These are phyloP conservation scores for Martiniozyma asiatica DNA, from an alignment of 1,139 yeast genomes.

Conservation along the genomic window DNA sequence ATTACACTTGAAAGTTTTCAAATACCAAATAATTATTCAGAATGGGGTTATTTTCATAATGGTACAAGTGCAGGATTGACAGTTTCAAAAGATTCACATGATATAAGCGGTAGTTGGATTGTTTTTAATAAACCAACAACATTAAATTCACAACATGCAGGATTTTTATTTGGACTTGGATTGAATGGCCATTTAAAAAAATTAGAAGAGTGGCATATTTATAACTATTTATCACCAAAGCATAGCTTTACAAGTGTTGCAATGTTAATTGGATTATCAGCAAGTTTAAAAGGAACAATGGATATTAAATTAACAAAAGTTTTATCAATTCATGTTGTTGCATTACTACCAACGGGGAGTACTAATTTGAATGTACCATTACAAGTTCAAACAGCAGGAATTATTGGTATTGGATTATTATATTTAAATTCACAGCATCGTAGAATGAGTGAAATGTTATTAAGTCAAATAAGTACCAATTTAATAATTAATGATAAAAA, in stretches of 20 bases:
- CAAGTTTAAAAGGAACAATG: slow-evolving; percentile 75
- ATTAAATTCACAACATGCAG: slow-evolving; percentile 80
- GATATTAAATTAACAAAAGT: slow-evolving; percentile 83
- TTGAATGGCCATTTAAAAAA: slow-evolving; percentile 76
- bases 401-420: slow-evolving; percentile 79
- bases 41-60: slow-evolving; percentile 88
- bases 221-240: slow-evolving; percentile 85
- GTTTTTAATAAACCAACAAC: slow-evolving; percentile 70
- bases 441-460: slow-evolving; percentile 72
- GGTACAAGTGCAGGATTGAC: slow-evolving; percentile 86
- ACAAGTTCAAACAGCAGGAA: slow-evolving; percentile 83
- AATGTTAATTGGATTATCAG: slow-evolving; percentile 81
- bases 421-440: slow-evolving; percentile 73
- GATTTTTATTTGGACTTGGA: slow-evolving; percentile 86
- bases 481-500: slow-evolving; percentile 46
- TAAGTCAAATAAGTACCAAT: slow-evolving; percentile 52
- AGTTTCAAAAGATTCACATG: slow-evolving; percentile 55
- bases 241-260: slow-evolving; percentile 82
- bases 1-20: slow-evolving; percentile 47
- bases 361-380: slow-evolving; percentile 77
- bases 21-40: slow-evolving; percentile 37
- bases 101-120: slow-evolving; percentile 86
- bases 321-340: slow-evolving; percentile 85
- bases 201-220: slow-evolving; percentile 94
- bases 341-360: slow-evolving; percentile 83